Percentiles rank a stretch among this genome's conserved stretches.
Evolutionary conservation across 345 rosid species (phyloP).

Genomic region (Fremontodendron californicum): DNA sequence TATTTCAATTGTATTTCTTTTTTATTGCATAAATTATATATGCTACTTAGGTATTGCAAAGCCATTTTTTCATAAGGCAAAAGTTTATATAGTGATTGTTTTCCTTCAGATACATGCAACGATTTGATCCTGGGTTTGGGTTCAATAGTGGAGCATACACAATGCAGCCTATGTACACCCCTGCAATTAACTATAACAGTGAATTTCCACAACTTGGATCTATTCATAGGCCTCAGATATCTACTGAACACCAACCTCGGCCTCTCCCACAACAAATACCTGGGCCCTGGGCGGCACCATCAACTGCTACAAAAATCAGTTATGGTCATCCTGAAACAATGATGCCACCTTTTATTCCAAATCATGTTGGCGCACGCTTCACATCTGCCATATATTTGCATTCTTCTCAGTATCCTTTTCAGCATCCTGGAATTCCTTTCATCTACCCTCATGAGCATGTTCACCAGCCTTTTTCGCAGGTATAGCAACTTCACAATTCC

Average conservation of each 20-base stretch:
- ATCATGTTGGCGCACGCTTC: constrained; percentile 52
- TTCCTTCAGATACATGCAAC: constrained; percentile 55
- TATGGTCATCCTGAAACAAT: constrained; percentile 78
- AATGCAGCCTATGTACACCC: constrained; percentile 62
- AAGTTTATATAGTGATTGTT: constrained; percentile 7
- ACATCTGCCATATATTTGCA: constrained; percentile 50
- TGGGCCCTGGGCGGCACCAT: constrained; percentile 49
- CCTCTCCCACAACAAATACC: constrained; percentile 57
- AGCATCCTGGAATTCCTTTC: constrained; percentile 62
- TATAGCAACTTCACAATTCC: constrained; percentile 18
- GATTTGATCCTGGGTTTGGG: constrained; percentile 83
- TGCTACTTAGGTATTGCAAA: not conserved
- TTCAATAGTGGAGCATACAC: constrained; percentile 56
- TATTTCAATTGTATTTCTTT: not conserved
- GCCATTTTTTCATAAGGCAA: not conserved
- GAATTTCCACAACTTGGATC: constrained; percentile 82
- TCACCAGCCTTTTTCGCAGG: constrained; percentile 66
- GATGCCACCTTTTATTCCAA: constrained; percentile 63
- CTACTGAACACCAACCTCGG: constrained; percentile 54
- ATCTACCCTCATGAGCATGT: constrained; percentile 54
- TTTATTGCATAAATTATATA: not conserved
- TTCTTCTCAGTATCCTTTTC: constrained; percentile 66
- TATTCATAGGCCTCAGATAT: constrained; percentile 48
- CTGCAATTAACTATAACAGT: constrained; percentile 71
- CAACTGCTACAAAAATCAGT: constrained; percentile 49